Conservation (phyloP, 306 rosid species). For the Vigna radiata region DNA sequence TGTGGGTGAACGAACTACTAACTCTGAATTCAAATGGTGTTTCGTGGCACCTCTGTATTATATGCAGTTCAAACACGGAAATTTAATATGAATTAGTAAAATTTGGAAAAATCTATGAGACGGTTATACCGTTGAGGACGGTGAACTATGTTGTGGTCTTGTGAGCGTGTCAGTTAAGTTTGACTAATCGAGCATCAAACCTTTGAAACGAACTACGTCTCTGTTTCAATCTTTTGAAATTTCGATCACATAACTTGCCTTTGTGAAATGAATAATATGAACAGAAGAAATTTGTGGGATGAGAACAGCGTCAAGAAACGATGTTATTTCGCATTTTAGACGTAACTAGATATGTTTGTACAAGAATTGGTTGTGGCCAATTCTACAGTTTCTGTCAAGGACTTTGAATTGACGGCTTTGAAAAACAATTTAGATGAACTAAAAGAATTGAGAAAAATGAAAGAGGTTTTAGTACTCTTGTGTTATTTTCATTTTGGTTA, state of each 20-base stretch:
- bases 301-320: not conserved
- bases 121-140: not conserved
- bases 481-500: too few species aligned
- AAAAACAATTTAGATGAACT: too few species aligned
- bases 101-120: not conserved
- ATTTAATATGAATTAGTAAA: not conserved
- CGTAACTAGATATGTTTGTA: too few species aligned
- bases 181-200: not conserved
- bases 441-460: too few species aligned
- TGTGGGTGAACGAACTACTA: conserved; percentile 75
- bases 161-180: not conserved
- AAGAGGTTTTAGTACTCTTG: too few species aligned
- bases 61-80: conserved; percentile 15
- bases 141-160: not conserved
- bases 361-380: too few species aligned
- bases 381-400: too few species aligned
- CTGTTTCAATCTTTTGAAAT: not conserved
- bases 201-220: conserved; percentile 14
- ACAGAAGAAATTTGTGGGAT: not conserved
- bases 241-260: not conserved
- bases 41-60: conserved; percentile 21
- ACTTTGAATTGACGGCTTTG: too few species aligned
- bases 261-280: not conserved
- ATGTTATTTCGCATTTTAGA: too few species aligned
- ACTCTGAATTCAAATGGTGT: conserved; percentile 27